Conservation (phyloP, 1,284 basidiomycete species). For the Salmacisia buchloeana region DNA sequence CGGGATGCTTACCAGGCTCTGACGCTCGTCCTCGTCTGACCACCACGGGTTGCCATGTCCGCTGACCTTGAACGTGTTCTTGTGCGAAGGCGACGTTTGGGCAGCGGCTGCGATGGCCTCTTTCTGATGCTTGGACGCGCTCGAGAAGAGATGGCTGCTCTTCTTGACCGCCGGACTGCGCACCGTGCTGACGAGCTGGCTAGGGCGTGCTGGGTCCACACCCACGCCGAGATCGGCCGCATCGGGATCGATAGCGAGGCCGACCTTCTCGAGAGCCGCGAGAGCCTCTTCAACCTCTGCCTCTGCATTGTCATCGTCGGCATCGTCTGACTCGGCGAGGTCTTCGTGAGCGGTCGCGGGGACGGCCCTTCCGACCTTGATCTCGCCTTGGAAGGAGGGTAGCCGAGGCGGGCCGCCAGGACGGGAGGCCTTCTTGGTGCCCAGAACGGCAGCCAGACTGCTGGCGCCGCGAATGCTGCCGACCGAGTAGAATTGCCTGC, state of each 20-base stretch:
- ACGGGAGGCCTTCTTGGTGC: constrained; percentile 50
- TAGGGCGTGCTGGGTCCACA: constrained; percentile 13
- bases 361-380: constrained; percentile 57
- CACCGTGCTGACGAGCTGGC: constrained; percentile 22
- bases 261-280: constrained; percentile 38
- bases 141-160: not conserved
- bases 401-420: constrained; percentile 64
- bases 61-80: constrained; percentile 33
- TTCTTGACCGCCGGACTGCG: not conserved
- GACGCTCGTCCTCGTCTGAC: constrained; percentile 27
- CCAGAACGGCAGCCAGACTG: constrained; percentile 33
- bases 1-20: constrained; percentile 32
- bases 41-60: constrained; percentile 47
- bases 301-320: not conserved
- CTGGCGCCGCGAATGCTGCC: constrained; percentile 59
- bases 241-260: constrained; percentile 15
- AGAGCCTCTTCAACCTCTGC: constrained; percentile 43
- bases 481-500: constrained; percentile 56
- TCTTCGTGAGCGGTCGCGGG: not conserved
- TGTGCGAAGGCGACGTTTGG: not conserved
- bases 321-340: not conserved
- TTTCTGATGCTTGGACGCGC: not conserved
- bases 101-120: not conserved
- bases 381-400: constrained; percentile 74
- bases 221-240: not conserved